Percentiles rank a stretch among this genome's conserved stretches.
Conservation (phyloP, 257 asterid species). For the Thymus quinquecostatus region DNA sequence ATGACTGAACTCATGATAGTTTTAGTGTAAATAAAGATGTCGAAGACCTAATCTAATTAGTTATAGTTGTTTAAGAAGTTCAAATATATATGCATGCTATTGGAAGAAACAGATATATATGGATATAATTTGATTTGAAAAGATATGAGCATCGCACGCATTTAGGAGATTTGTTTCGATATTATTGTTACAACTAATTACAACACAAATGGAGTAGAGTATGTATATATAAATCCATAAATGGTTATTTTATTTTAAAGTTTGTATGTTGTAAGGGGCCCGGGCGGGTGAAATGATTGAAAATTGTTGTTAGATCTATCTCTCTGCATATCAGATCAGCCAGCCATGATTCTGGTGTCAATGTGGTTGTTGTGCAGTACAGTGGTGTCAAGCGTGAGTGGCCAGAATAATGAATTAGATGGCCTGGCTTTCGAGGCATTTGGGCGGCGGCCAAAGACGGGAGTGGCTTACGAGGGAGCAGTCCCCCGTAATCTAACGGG, state of each 20-base stretch:
- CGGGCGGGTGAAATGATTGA: too few relatives aligned
- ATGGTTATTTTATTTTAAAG: too few relatives aligned
- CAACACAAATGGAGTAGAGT: too few relatives aligned
- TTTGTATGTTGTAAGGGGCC: too few relatives aligned
- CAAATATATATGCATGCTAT: not conserved
- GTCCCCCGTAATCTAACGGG: slow-evolving; percentile 65
- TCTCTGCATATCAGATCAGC: too few relatives aligned
- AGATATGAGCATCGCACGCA: slow-evolving; percentile 18
- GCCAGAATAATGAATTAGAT: slow-evolving; percentile 33
- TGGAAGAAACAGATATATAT: not conserved
- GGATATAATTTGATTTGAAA: not conserved
- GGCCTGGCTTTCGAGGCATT: slow-evolving; percentile 51
- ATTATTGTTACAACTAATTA: not conserved
- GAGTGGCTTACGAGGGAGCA: slow-evolving; percentile 53
- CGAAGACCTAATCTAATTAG: not conserved
- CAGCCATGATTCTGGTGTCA: not conserved
- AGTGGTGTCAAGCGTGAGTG: not conserved
- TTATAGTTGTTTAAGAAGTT: not conserved
- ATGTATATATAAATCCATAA: too few relatives aligned
- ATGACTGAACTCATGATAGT: too few relatives aligned
- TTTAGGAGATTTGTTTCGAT: not conserved
- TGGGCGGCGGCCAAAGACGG: slow-evolving; percentile 50
- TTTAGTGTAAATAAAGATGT: not conserved
- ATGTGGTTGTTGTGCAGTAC: not conserved
- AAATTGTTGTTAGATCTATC: not conserved